Percentiles rank a stretch among this genome's conserved stretches.
Conservation (phyloP, 2,329 filamentous ascomycete species). For the Trichoderma sp. region DNA sequence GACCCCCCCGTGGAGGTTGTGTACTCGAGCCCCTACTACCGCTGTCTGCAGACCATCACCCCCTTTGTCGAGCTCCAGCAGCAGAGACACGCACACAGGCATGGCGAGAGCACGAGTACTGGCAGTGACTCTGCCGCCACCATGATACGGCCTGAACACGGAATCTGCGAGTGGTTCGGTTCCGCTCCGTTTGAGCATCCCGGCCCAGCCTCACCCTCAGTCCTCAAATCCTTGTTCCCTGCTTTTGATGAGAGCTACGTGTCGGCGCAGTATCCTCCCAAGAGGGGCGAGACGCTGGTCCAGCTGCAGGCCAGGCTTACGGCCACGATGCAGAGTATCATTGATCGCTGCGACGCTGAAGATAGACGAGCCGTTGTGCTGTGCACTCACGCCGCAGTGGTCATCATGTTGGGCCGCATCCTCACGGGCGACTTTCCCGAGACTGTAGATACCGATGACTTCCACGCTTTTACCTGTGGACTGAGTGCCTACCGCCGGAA, state of each 20-base stretch:
- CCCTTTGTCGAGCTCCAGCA: constrained; percentile 58
- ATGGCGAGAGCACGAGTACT: neutral
- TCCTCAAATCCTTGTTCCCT: constrained; percentile 68
- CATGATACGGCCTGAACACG: constrained; percentile 55
- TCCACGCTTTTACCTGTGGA: constrained; percentile 79
- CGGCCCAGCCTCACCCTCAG: constrained; percentile 62
- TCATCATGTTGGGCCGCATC: constrained; percentile 81
- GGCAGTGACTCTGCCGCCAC: constrained; percentile 25
- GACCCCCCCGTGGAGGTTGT: constrained; percentile 69
- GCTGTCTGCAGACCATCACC: constrained; percentile 79
- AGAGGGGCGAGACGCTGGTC: constrained; percentile 72
- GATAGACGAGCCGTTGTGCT: constrained; percentile 71
- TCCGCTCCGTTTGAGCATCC: constrained; percentile 83
- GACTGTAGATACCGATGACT: constrained; percentile 72
- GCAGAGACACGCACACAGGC: constrained; percentile 3
- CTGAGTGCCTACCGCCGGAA: constrained; percentile 61
- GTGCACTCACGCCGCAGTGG: constrained; percentile 83
- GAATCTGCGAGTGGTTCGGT: constrained; percentile 86
- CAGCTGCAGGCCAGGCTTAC: constrained; percentile 80
- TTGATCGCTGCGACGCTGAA: constrained; percentile 69
- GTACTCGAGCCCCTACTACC: constrained; percentile 84
- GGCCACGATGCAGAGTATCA: constrained; percentile 65
- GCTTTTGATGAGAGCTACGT: constrained; percentile 56
- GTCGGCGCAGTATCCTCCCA: constrained; percentile 64
- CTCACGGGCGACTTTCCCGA: constrained; percentile 77